Evolutionary conservation across 2,329 filamentous ascomycete genomes (phyloP).

Genomic region (Aspergillus calidoustus): DNA sequence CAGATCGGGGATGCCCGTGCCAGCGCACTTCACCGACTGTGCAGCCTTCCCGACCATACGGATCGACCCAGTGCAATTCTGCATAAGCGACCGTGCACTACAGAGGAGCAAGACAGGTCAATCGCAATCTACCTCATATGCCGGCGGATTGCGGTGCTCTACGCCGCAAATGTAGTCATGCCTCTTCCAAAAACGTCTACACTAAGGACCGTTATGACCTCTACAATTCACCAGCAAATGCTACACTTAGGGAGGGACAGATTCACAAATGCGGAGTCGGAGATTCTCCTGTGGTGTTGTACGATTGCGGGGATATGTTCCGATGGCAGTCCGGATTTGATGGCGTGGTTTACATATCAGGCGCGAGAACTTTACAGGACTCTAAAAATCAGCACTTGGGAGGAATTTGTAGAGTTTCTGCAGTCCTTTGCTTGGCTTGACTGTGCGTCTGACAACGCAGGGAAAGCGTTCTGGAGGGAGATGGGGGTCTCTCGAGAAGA

Average conservation of each 20-base stretch:
- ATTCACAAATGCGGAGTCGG: background rate
- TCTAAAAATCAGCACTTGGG: background rate
- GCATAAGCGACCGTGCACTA: background rate
- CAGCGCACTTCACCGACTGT: background rate
- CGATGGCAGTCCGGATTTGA: background rate
- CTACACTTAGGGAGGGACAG: no score
- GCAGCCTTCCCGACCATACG: background rate
- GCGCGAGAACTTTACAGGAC: background rate
- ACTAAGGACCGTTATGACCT: background rate
- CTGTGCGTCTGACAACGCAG: background rate
- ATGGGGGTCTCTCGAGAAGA: background rate
- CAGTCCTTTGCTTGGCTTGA: conserved; percentile 1
- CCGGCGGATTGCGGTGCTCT: background rate
- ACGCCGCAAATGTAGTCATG: background rate
- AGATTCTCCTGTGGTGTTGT: background rate
- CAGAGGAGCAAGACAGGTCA: background rate
- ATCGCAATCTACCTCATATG: background rate
- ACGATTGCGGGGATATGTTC: background rate
- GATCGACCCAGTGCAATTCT: background rate
- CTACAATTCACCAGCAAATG: background rate
- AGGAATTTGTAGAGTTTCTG: background rate
- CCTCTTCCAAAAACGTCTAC: background rate
- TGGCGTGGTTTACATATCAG: background rate
- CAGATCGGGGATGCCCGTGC: background rate
- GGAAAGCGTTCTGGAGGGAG: background rate